Conservation (phyloP, 1,139 yeast genomes). For the Eremothecium gossypii region DNA sequence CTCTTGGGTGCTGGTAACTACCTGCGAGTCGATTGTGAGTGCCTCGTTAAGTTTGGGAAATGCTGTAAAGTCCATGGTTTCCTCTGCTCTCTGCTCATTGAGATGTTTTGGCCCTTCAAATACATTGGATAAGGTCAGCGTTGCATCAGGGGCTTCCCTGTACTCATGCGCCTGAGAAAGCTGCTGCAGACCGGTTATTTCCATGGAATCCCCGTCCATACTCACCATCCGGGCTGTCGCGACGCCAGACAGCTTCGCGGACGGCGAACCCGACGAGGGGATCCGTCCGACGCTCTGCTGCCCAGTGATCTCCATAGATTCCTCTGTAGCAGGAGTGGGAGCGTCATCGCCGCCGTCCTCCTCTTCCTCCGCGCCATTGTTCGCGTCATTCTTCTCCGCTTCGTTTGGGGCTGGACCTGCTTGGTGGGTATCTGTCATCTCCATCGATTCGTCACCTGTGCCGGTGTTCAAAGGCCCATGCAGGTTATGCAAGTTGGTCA, state of each 20-base stretch:
- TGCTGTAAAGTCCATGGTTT: constrained; percentile 28
- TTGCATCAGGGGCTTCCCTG: not conserved
- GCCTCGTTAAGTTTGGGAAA: not conserved
- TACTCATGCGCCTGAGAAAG: not conserved
- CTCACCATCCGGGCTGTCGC: no score
- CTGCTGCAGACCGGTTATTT: not conserved
- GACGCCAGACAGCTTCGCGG: no score
- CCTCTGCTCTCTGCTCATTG: constrained; percentile 8
- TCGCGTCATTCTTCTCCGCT: not conserved
- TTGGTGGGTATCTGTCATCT: no score
- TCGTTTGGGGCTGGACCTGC: no score
- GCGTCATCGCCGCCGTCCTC: not conserved
- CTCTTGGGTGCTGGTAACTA: constrained; percentile 10
- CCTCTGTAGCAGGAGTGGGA: not conserved
- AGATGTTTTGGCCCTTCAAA: constrained; percentile 5
- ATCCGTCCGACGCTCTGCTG: not conserved
- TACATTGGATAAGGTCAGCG: constrained; percentile 8
- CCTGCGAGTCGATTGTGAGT: constrained; percentile 2
- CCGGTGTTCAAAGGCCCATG: no score
- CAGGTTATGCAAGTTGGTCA: not conserved
- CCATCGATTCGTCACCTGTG: no score
- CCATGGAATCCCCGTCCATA: not conserved
- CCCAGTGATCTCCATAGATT: constrained; percentile 7
- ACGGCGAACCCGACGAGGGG: not conserved
- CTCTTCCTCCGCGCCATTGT: not conserved